Base-by-base conservation (phyloP, 371 early-diverging fungal species). In the Mortierella polycephala region DNA sequence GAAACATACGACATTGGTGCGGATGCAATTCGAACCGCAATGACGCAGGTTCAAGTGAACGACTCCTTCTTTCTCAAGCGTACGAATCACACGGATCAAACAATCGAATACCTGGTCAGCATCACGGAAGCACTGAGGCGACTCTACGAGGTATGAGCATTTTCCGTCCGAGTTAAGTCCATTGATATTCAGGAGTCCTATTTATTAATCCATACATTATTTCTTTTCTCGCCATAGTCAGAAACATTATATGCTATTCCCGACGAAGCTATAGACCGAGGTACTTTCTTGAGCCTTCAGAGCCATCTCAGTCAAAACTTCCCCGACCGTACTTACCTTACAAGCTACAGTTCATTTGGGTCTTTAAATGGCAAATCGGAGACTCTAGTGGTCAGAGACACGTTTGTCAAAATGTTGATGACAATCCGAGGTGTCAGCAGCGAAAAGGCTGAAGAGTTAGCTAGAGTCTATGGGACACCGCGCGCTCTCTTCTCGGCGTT, bases 321-420 rank as follows among this genome's bases (percentile, higher is more conserved):
- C 20, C 83, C 88, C 0, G 62, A 73, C 2, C 62, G 81, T 13
- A 54, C 62, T 11, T 84, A 86, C 64, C 76, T 86, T 23, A 75
- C 95, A 20, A 82, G 85, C 13, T 93, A 88, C 84, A 82, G 83
- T 0, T 64, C 90, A 5, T 95, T 90, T 64, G 71, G 81, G 10
- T 77, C 70, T 7, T 82, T 94, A 6, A 95, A 93, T 68, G 82
- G 84, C 69, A 97, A 96, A 74, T 87, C 87, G 13, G 87, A 86
- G 6, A 79, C 89, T 0, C 71, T 91, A 14, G 85, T 87, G 0
- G 82, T 94, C 3, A 83, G 87, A 37, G 95, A 96, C 57, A 75
- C 92, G 6, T 95, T 92, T 82, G 71, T 90, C 40, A 85, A 91
- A 52, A 93, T 95, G 90, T 82, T 97, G 46, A 89, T 94, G 92